Evolutionary conservation across 2,329 filamentous ascomycete species (phyloP).

Genomic region (Fonsecaea multimorphosa): DNA sequence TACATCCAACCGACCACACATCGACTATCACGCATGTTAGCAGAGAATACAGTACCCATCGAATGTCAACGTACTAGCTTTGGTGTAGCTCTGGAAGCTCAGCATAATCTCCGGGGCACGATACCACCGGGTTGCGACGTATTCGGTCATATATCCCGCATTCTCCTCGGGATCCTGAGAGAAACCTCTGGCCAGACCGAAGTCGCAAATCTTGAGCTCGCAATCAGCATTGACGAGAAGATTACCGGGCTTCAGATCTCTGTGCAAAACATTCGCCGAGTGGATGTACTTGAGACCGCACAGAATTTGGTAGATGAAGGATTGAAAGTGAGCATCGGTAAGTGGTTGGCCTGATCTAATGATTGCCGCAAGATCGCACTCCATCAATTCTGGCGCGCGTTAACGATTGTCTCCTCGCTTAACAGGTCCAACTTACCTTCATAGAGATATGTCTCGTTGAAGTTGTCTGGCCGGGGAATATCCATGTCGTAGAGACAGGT

Average conservation of each 20-base stretch:
- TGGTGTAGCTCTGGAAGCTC: conserved; percentile 99
- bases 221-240: conserved; percentile 98
- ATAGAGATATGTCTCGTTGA: conserved; percentile 99
- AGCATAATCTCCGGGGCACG: conserved; percentile 99
- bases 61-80: conserved; percentile 80
- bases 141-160: conserved; percentile 99
- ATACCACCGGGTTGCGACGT: conserved; percentile 98
- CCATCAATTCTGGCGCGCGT: conserved; percentile 81
- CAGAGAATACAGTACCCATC: conserved; percentile 15
- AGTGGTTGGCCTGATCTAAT: conserved; percentile 96
- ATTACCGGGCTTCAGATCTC: conserved; percentile 96
- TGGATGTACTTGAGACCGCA: conserved; percentile 99
- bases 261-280: conserved; percentile 95
- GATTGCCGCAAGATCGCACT: conserved; percentile 96
- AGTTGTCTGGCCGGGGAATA: conserved; percentile 94
- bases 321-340: conserved; percentile 98
- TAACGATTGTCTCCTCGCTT: background rate
- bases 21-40: conserved; percentile 68
- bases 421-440: conserved; percentile 70
- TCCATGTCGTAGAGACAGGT: conserved; percentile 99
- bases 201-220: conserved; percentile 99
- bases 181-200: conserved; percentile 94
- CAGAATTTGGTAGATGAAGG: conserved; percentile 99
- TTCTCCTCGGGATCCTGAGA: conserved; percentile 98
- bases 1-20: conserved; percentile 98